Base-by-base conservation (phyloP, 2,329 filamentous ascomycete species). In the Hypoxylon sp. region DNA sequence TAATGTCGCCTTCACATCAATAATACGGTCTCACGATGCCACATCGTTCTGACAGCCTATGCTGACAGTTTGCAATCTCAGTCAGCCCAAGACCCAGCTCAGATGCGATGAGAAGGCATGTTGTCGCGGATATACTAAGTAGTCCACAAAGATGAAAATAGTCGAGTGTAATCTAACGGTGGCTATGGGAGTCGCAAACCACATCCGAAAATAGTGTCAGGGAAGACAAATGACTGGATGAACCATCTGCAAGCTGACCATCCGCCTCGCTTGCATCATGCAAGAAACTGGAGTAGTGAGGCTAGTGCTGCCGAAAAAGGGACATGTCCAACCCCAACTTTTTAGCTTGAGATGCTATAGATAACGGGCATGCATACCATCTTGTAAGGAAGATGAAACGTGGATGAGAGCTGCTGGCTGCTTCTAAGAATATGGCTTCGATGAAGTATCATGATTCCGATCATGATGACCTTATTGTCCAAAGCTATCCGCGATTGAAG, bases 221-320 rank as follows among this genome's bases (percentile, higher is more conserved):
- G 25, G 50, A 42, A 66, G 44, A 46, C 49, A 64, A 60, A 54
- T 51, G 35, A 69, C 57, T 72, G 57, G 58, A 57, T 56, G 56
- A 68, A 60, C 57, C 62, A 71, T 49, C 61, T 68, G 60, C 51
- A 67, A 68, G 63, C 61, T 71, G 64, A 66, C 56, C 61, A 69
- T 62, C 69, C 67, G 64, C 64, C 67, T 71, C 68, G 59, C 68
- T 59, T 65, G 62, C 62, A 68, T 69, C 55, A 75, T 75, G 73
- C 73, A 72, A 53, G 64, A 70, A 44, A 69, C 66, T 70, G 70
- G 74, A 70, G 70, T 61, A 73, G 55, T 64, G 69, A 76, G 68
- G 73, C 74, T 74, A 72, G 64, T 72, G 65, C 51, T 71, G 61
- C 68, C 59, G 57, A 61, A 68, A 69, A 64, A 68, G 46, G 64